A percentile compares a stretch with the other conserved stretches of the same genome.
phyloP scores from a whole-genome alignment of 148 eudicot genomes.

The Chenopodium formosanum region DNA sequence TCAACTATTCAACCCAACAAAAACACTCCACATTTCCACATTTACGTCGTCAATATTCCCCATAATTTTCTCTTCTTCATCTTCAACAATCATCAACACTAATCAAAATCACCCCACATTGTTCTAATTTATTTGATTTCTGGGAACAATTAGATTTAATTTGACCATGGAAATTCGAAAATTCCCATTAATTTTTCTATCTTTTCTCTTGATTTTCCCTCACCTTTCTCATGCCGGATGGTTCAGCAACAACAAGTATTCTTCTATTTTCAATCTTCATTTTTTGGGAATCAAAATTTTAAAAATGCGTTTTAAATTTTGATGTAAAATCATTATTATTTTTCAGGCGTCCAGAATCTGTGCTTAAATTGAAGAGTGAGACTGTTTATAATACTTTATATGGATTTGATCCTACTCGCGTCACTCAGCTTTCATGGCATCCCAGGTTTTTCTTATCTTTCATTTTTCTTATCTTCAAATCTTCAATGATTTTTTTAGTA shows the following conservation, averaged over 20 bases:
- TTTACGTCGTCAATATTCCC: too few relatives aligned
- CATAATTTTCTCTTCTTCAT: too few relatives aligned
- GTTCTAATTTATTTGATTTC: too few relatives aligned
- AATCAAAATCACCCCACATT: too few relatives aligned
- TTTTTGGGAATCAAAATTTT: not conserved
- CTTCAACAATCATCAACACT: too few relatives aligned
- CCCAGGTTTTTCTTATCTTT: conserved; percentile 55
- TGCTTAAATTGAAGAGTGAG: conserved; percentile 53
- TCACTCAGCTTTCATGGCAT: conserved; percentile 77
- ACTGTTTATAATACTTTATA: conserved; percentile 20
- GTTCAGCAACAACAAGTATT: conserved; percentile 14
- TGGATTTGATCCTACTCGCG: conserved; percentile 73
- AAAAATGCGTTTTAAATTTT: not conserved
- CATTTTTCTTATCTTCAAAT: not conserved
- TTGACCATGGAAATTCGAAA: not conserved
- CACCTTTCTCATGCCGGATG: conserved; percentile 27
- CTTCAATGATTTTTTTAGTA: not conserved
- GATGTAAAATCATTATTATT: not conserved
- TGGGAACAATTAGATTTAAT: not conserved
- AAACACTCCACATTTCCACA: too few relatives aligned
- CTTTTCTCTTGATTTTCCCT: conserved; percentile 17
- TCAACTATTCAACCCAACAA: too few relatives aligned
- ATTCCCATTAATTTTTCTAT: conserved; percentile 21
- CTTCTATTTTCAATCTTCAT: too few relatives aligned
- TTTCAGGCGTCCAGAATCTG: conserved; percentile 28